Conservation (phyloP, 2,329 filamentous ascomycete species). For the Chalaropsis ovoidea region DNA sequence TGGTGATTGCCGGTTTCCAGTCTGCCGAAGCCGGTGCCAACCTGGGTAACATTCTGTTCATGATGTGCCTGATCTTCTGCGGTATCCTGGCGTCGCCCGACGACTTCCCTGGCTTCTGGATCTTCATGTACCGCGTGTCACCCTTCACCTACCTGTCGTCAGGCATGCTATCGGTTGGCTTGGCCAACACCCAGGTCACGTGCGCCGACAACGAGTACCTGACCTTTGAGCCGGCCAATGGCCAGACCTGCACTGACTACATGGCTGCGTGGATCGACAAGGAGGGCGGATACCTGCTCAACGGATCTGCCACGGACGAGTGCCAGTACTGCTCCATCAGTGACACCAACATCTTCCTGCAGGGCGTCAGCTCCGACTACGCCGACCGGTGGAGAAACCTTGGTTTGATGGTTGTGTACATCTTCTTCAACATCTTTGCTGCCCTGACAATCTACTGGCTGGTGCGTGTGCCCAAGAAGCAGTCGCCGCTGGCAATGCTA, state of each 20-base stretch:
- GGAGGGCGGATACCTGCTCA: slow-evolving; percentile 45
- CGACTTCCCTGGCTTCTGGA: slow-evolving; percentile 63
- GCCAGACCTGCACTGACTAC: slow-evolving; percentile 52
- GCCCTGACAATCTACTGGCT: slow-evolving; percentile 49
- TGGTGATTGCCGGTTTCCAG: slow-evolving; percentile 66
- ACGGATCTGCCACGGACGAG: slow-evolving; percentile 37
- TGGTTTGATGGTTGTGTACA: slow-evolving; percentile 51
- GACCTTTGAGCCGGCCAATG: slow-evolving; percentile 50
- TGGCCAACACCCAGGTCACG: slow-evolving; percentile 54
- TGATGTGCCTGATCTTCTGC: slow-evolving; percentile 63
- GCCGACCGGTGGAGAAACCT: slow-evolving; percentile 58
- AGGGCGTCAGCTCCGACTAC: slow-evolving; percentile 43
- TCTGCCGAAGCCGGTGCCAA: slow-evolving; percentile 66
- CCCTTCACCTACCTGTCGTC: slow-evolving; percentile 74
- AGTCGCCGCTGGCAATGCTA: slow-evolving; percentile 25
- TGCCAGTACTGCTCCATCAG: slow-evolving; percentile 49
- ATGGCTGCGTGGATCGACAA: slow-evolving; percentile 40
- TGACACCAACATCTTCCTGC: slow-evolving; percentile 45
- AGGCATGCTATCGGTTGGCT: slow-evolving; percentile 58
- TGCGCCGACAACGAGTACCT: slow-evolving; percentile 64
- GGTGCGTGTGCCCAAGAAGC: slow-evolving; percentile 39
- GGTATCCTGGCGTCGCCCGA: slow-evolving; percentile 58
- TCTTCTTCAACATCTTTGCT: slow-evolving; percentile 48
- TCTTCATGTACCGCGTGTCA: slow-evolving; percentile 72
- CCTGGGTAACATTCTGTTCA: slow-evolving; percentile 65